phyloP scores from a whole-genome alignment of 257 asterid genomes.

The Solanum chiquidenum region DNA sequence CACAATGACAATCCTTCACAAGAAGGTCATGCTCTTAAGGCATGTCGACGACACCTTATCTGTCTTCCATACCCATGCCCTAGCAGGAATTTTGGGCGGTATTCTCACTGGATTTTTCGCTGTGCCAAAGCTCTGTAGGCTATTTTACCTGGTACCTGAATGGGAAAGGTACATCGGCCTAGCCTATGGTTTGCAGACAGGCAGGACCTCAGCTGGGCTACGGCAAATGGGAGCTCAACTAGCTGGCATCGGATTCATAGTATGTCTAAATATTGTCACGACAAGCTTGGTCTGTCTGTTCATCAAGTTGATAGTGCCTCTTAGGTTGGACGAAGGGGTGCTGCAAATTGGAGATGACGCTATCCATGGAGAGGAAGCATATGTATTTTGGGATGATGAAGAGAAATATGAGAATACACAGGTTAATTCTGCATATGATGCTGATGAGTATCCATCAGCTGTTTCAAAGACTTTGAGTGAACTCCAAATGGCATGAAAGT shows the following conservation, averaged over 20 bases:
- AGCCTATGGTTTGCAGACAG: conserved; percentile 29
- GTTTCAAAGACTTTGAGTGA: conserved; percentile 18
- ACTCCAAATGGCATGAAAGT: conserved; percentile 20
- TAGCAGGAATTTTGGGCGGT: conserved; percentile 38
- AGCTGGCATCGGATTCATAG: conserved; percentile 22
- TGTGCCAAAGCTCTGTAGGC: conserved; percentile 25
- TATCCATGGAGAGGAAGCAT: conserved; percentile 40
- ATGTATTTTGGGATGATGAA: conserved; percentile 16
- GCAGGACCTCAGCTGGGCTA: conserved; percentile 20
- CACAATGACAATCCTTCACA: conserved; percentile 24
- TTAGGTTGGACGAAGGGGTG: conserved; percentile 29
- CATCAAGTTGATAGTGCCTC: conserved; percentile 26
- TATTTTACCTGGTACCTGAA: conserved; percentile 27
- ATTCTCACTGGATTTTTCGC: conserved; percentile 33
- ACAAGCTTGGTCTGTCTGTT: conserved; percentile 34
- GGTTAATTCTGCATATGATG: conserved; percentile 28
- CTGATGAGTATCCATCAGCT: conserved; percentile 34
- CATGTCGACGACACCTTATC: conserved; percentile 38
- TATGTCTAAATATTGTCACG: conserved; percentile 22
- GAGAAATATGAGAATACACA: conserved; percentile 19
- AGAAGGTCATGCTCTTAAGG: conserved; percentile 12
- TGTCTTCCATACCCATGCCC: conserved; percentile 46
- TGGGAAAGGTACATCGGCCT: conserved; percentile 40
- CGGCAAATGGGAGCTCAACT: conserved; percentile 35
- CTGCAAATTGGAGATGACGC: conserved; percentile 24